phyloP scores from a whole-genome alignment of 78 protist species.

The Dictyostelium firmibasis region DNA sequence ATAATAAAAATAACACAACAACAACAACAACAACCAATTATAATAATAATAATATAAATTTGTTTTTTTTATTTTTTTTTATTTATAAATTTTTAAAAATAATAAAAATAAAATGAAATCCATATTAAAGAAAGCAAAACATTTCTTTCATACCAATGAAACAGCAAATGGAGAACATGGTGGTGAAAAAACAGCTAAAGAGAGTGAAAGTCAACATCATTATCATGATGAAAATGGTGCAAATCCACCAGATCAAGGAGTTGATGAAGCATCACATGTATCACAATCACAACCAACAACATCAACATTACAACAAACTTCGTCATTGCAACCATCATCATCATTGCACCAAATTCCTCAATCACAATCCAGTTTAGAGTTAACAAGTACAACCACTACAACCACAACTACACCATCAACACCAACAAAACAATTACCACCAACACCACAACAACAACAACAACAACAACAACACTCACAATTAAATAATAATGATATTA shows the following conservation, averaged over 20 bases:
- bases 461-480: background rate
- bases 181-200: background rate
- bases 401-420: background rate
- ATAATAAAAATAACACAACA: too few species aligned
- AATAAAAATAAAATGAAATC: background rate
- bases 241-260: background rate
- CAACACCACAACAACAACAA: background rate
- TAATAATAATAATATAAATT: too few species aligned
- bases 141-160: background rate
- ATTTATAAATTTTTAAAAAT: background rate
- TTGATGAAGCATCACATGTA: background rate
- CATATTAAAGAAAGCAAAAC: slow-evolving; percentile 12
- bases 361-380: background rate
- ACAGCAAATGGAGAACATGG: background rate
- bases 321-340: background rate
- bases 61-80: background rate
- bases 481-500: slow-evolving; percentile 15
- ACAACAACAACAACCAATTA: background rate
- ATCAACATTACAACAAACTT: background rate
- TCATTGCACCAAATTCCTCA: background rate
- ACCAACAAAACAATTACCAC: background rate
- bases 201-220: background rate
- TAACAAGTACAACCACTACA: background rate
- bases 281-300: background rate
- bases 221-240: background rate